Percentiles rank a stretch among this genome's conserved stretches.
These are phyloP conservation scores for Colletotrichum musicola DNA, from an alignment of 2,329 filamentous ascomycete species.

Conservation along the genomic window DNA sequence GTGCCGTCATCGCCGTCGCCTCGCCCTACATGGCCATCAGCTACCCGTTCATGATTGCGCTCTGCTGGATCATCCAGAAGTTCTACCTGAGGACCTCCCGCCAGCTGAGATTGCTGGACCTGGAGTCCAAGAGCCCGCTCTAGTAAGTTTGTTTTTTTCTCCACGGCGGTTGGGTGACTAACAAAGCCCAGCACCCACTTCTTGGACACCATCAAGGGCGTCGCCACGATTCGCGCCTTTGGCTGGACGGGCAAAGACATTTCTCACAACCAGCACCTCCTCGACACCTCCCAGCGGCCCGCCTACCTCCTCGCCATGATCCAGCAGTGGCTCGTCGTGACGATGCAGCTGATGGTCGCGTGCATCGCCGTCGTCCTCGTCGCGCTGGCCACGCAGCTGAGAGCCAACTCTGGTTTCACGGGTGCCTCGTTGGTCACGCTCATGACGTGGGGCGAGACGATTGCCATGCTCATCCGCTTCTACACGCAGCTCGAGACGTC, in stretches of 20 bases:
- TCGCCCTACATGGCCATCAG: constrained; percentile 57
- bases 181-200: constrained; percentile 54
- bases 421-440: constrained; percentile 51
- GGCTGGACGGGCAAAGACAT: constrained; percentile 61
- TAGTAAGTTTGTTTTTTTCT: constrained; percentile 54
- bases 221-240: constrained; percentile 66
- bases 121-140: constrained; percentile 68
- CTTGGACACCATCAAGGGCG: constrained; percentile 63
- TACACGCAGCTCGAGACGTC: constrained; percentile 47
- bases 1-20: constrained; percentile 55
- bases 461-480: constrained; percentile 45
- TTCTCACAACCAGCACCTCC: constrained; percentile 57
- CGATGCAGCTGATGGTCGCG: constrained; percentile 62
- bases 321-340: constrained; percentile 67
- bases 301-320: constrained; percentile 67
- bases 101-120: constrained; percentile 67
- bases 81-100: constrained; percentile 69
- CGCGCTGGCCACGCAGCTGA: constrained; percentile 57
- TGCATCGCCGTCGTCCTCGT: constrained; percentile 61
- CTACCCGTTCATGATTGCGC: constrained; percentile 57
- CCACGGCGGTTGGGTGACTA: neutral
- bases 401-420: constrained; percentile 48
- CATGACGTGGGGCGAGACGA: constrained; percentile 48
- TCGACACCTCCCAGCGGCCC: constrained; percentile 65
- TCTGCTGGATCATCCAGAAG: constrained; percentile 63